Conservation (phyloP, 1,284 basidiomycete genomes). For the Macrocybe sp. region DNA sequence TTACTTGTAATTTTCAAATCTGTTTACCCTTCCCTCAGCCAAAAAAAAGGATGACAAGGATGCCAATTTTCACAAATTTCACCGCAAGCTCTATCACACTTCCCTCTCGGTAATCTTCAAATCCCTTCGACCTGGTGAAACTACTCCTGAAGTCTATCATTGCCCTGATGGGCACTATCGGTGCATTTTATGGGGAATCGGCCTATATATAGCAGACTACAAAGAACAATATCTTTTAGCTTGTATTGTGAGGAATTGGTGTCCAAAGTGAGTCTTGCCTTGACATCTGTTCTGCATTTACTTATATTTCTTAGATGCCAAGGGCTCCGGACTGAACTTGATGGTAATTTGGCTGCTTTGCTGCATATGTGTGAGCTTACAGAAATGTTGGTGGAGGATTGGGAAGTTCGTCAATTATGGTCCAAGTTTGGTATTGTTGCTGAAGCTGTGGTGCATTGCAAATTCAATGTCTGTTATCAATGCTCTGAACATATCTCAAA, state of each 20-base stretch:
- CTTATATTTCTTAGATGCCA: background rate
- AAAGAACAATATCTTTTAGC: slow-evolving; percentile 15
- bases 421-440: slow-evolving; percentile 10
- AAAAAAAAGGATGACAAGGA: slow-evolving; percentile 6
- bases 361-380: slow-evolving; percentile 5
- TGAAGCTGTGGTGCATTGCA: slow-evolving; percentile 8
- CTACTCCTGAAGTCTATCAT: slow-evolving; percentile 12
- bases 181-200: slow-evolving; percentile 16
- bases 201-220: slow-evolving; percentile 24
- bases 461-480: background rate
- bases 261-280: slow-evolving; percentile 14
- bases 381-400: slow-evolving; percentile 1
- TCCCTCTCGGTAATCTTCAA: slow-evolving; percentile 14
- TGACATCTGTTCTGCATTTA: background rate
- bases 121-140: slow-evolving; percentile 16
- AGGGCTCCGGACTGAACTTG: slow-evolving; percentile 4
- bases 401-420: slow-evolving; percentile 8
- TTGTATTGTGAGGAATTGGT: slow-evolving; percentile 20
- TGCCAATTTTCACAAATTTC: no score
- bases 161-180: slow-evolving; percentile 21
- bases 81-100: slow-evolving; percentile 19
- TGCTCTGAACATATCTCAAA: slow-evolving; percentile 5
- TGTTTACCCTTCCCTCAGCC: slow-evolving; percentile 2
- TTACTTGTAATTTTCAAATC: background rate
- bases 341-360: background rate